Base-by-base conservation (phyloP, 345 rosid genomes). In the Eucalyptus cladocalyx region DNA sequence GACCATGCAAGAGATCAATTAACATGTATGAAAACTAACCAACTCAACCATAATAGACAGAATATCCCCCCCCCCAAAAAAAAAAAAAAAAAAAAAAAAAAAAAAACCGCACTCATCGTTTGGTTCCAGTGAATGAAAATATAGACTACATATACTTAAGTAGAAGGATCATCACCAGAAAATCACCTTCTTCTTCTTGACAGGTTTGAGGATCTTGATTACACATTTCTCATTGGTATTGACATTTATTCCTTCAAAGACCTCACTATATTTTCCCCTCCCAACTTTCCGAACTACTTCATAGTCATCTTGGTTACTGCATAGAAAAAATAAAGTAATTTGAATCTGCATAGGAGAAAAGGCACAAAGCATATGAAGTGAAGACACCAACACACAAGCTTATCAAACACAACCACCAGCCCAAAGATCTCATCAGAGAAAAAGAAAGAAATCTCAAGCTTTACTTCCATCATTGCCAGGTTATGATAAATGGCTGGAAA, bases 281-380 rank as follows among this genome's bases (percentile, higher is more conserved):
- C 98, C 98, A 26, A 96, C 96, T 92, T 96, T 96, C 89, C 97
- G 94, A 80, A 96, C 97, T 89, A 96, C 98, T 93, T 96, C 98
- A 90, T 95, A 96, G 93, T 96, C 97, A 94, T 96, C 97, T 91
- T 96, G 98, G 87, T 95, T 95, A n/a, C 98, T 96, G 90, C 62
- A 51, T 28, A n/a, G 49, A 28, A 87, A 49, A 86, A 76, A 30
- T 32, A 87, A 69, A 72, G 15, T 43, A 83, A 86, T 19, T n/a
- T n/a, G 42, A 53, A 34, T 37, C 19, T 56, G 47, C 81, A 87
- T 34, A 56, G 15, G 76, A 40, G 50, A 87, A 60, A 87, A 56
- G n/a, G 30, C 28, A 87, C 51, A 87, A 86, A 45, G 83, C 37
- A 47, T 76, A 21, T 21, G 28, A 76, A 76, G 83, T 37, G 30